Evolutionary conservation across 192 early-diverging fungal genomes (phyloP), one percentile per base, ranked within the genome.

Genomic region (Backusella circina): DNA sequence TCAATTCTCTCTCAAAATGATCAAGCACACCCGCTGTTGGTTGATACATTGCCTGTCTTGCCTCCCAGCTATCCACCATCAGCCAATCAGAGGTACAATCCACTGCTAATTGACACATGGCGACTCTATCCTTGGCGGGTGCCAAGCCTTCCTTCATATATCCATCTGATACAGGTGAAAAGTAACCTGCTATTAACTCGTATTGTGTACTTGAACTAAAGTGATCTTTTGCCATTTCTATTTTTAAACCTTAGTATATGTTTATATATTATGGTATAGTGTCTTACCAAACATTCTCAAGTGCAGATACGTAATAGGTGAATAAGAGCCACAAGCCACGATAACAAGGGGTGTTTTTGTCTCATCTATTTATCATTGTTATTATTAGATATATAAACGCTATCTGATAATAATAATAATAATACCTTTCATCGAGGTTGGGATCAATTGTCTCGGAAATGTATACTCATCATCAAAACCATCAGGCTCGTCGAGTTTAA

Each of bases 61-160:
- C 86, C 77, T 99, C 98, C 97, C 97, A 99, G 64, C 88, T 85
- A 85, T 99, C 98, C 16, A 98, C 95, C 94, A 97, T 97, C 28
- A 99, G 80, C 95, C 95, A 99, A n/a, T 88, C 82, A 51, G 93
- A 94, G 51, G 88, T 92, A 67, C 90, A 89, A 72, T 93, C 88
- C 0, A 92, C 90, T 2, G 96, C 97, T 38, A 95, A 79, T 74
- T 95, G 88, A 84, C 96, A 97, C 98, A 99, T 99, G 26, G 86
- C 82, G 10, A 98, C 95, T 28, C 98, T 88, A 82, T 99, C 94
- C 65, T 88, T 80, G 73, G 93, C 95, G 16, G 89, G 84, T 0
- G 94, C 97, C 28, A 99, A 86, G 8, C 97, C 98, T 71, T 93
- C 90, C 78, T 99, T 98, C 71, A 90, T 88, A 78, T 99, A 99